These are phyloP conservation scores for Blastomyces silverae DNA, from an alignment of 2,329 filamentous ascomycete species.

Conservation along the genomic window DNA sequence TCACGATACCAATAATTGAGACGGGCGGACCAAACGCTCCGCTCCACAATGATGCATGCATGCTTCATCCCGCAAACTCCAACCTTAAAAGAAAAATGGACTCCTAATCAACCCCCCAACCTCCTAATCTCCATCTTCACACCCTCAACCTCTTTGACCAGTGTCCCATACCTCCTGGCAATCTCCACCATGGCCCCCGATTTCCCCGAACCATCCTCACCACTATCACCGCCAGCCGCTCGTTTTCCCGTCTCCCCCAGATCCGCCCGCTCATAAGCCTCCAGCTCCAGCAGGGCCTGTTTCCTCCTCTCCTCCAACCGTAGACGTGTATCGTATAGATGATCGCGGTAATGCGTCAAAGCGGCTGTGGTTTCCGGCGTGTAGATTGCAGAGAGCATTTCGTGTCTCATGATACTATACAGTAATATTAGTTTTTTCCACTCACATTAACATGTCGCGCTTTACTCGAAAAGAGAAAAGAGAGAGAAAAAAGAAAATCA, in stretches of 20 bases:
- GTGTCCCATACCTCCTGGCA: conserved; percentile 34
- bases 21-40: conserved; percentile 5
- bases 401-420: conserved; percentile 34
- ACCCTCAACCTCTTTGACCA: conserved; percentile 35
- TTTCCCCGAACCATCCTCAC: conserved; percentile 17
- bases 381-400: conserved; percentile 34
- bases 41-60: not conserved
- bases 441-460: not conserved
- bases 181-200: conserved; percentile 32
- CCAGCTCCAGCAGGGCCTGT: conserved; percentile 30
- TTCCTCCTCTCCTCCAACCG: conserved; percentile 30
- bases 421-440: not conserved
- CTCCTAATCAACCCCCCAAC: conserved; percentile 21
- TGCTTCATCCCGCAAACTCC: not conserved
- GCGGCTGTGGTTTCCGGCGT: conserved; percentile 34
- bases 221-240: conserved; percentile 3
- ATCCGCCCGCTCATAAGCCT: conserved; percentile 32
- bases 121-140: conserved; percentile 34
- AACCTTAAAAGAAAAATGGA: not conserved
- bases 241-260: not conserved
- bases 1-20: not conserved
- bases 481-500: not conserved
- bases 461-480: not conserved
- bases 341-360: conserved; percentile 30
- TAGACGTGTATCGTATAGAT: conserved; percentile 28